Conservation (phyloP, 2,329 filamentous ascomycete genomes). For the Colletotrichum brevisporum region DNA sequence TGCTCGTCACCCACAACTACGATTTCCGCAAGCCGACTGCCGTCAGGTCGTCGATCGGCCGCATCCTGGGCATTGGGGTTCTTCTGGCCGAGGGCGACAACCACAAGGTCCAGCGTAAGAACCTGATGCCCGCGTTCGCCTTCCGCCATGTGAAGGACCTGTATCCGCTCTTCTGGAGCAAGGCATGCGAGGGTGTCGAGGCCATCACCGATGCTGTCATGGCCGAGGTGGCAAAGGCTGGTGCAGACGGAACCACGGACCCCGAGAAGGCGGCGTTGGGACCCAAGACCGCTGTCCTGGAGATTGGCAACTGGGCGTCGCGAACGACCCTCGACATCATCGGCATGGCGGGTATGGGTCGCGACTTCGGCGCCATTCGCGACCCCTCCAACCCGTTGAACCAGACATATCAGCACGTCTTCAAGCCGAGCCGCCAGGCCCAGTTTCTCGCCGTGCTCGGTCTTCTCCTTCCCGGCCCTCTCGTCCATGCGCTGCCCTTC, state of each 20-base stretch:
- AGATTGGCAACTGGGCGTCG: conserved; percentile 72
- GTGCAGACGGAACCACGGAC: conserved; percentile 46
- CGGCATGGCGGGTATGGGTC: conserved; percentile 78
- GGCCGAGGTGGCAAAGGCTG: conserved; percentile 48
- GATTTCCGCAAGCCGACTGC: conserved; percentile 75
- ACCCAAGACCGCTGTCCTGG: conserved; percentile 60
- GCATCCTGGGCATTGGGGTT: conserved; percentile 78
- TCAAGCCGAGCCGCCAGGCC: conserved; percentile 66
- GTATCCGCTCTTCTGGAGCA: conserved; percentile 87
- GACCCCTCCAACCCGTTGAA: conserved; percentile 73
- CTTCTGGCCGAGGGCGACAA: conserved; percentile 91
- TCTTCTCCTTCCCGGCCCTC: conserved; percentile 73
- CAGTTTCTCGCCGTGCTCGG: conserved; percentile 70
- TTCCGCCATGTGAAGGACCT: conserved; percentile 88
- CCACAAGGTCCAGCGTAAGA: conserved; percentile 85
- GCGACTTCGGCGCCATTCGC: conserved; percentile 77
- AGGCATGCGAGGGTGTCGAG: conserved; percentile 76
- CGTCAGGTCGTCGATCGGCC: conserved; percentile 69
- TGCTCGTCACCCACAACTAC: conserved; percentile 78
- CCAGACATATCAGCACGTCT: conserved; percentile 68
- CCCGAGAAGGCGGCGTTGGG: conserved; percentile 43
- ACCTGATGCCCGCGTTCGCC: conserved; percentile 86
- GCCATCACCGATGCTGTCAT: conserved; percentile 66
- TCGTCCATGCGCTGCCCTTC: conserved; percentile 76
- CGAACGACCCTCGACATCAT: conserved; percentile 83